These are phyloP conservation scores for Cercospora janseana DNA, from an alignment of 2,329 filamentous ascomycete species.

Conservation along the genomic window DNA sequence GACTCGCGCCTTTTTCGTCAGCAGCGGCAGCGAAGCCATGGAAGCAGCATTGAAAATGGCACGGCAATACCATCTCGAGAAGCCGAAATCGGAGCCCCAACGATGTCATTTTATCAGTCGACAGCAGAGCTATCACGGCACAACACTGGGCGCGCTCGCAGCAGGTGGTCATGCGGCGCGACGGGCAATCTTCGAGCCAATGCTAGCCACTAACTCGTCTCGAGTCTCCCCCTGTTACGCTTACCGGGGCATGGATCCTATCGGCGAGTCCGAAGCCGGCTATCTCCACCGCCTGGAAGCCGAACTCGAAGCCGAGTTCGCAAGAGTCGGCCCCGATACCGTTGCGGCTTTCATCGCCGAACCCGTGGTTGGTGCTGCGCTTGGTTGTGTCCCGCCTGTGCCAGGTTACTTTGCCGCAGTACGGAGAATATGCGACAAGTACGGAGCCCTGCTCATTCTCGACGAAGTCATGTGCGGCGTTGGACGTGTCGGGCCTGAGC, in stretches of 20 bases:
- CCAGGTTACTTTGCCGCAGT: constrained; percentile 69
- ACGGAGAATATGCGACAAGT: constrained; percentile 64
- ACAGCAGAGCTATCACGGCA: constrained; percentile 67
- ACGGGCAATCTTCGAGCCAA: constrained; percentile 59
- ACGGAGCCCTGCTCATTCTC: constrained; percentile 72
- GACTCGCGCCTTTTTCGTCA: constrained; percentile 56
- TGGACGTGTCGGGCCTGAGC: constrained; percentile 54
- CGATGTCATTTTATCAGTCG: constrained; percentile 64
- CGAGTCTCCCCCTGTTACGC: constrained; percentile 66
- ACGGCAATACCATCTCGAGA: constrained; percentile 64
- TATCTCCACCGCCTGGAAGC: constrained; percentile 61
- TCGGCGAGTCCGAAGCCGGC: constrained; percentile 46
- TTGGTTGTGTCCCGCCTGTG: constrained; percentile 67
- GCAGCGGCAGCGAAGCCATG: constrained; percentile 64
- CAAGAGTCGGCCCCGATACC: constrained; percentile 59
- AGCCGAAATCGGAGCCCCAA: constrained; percentile 50
- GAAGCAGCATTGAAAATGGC: constrained; percentile 68
- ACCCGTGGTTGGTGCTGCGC: constrained; percentile 66
- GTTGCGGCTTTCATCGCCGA: constrained; percentile 73
- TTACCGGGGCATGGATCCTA: constrained; percentile 52
- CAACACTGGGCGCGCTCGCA: constrained; percentile 65
- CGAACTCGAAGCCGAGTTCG: constrained; percentile 68
- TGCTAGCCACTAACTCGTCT: constrained; percentile 54
- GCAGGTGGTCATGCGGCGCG: constrained; percentile 62
- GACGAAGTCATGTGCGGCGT: constrained; percentile 76